Percentiles rank a stretch among this genome's conserved stretches.
Evolutionary conservation across 306 rosid species (phyloP).

Genomic region (Cicer judaicum): DNA sequence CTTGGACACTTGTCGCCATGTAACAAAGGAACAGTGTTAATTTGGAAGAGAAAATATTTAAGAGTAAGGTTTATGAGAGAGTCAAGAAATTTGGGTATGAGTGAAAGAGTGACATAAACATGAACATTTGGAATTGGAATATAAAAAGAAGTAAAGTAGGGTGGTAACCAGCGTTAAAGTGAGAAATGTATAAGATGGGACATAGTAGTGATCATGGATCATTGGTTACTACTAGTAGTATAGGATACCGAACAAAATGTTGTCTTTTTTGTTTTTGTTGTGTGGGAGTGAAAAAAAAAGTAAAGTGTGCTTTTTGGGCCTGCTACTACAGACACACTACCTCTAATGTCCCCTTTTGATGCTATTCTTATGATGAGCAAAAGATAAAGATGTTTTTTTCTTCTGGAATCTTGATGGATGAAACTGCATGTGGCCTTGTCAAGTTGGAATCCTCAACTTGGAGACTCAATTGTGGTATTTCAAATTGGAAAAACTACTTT

Average conservation of each 20-base stretch:
- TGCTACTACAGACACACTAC: constrained; percentile 10
- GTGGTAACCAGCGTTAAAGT: constrained; percentile 40
- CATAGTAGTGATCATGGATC: constrained; percentile 20
- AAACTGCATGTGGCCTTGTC: neutral
- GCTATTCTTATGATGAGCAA: constrained; percentile 10
- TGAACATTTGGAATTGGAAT: constrained; percentile 47
- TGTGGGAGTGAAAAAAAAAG: neutral
- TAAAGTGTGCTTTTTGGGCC: constrained; percentile 14
- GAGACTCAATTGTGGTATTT: neutral
- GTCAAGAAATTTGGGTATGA: constrained; percentile 34
- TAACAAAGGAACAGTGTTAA: constrained; percentile 32
- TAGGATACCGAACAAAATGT: constrained; percentile 34
- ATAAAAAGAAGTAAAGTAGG: constrained; percentile 43
- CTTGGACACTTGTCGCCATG: constrained; percentile 53
- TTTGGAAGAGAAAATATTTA: constrained; percentile 25
- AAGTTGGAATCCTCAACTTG: neutral
- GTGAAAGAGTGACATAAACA: constrained; percentile 43
- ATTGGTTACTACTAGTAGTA: constrained; percentile 2
- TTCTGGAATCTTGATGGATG: constrained; percentile 24
- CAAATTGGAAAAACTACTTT: neutral
- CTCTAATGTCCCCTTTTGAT: constrained; percentile 7
- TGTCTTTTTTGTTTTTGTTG: constrained; percentile 34
- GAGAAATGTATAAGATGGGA: constrained; percentile 33
- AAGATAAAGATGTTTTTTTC: constrained; percentile 25
- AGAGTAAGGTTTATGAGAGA: constrained; percentile 37